phyloP scores from a whole-genome alignment of 768 basidiomycete species.

The Lanmaoa pseudosensibilis region DNA sequence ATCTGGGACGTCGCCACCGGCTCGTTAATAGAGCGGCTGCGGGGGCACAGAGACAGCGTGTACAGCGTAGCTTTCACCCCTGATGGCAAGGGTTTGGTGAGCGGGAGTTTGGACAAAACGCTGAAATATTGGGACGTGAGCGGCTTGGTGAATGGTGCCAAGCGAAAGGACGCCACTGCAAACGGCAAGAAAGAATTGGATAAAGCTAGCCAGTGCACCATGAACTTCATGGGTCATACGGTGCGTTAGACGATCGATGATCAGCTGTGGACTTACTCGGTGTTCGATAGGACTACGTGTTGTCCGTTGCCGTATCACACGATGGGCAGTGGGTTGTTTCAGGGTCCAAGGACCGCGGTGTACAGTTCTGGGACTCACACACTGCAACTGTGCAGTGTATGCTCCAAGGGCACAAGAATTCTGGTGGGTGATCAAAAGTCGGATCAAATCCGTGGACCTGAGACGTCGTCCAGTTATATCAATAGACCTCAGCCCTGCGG shows the following conservation, averaged over 20 bases:
- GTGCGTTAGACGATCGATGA: conserved; percentile 36
- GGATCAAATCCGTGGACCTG: conserved; percentile 5
- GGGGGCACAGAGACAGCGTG: conserved; percentile 82
- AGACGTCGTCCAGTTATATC: conserved; percentile 53
- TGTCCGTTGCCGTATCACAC: conserved; percentile 78
- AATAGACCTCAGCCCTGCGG: conserved; percentile 64
- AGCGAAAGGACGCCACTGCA: conserved; percentile 36
- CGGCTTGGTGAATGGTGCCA: conserved; percentile 31
- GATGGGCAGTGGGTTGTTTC: conserved; percentile 96
- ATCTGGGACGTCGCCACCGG: conserved; percentile 78
- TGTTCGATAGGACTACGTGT: conserved; percentile 59
- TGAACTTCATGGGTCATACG: conserved; percentile 90
- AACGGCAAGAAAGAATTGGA: conserved; percentile 52
- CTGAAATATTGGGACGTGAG: conserved; percentile 83
- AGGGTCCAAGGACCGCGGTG: conserved; percentile 93
- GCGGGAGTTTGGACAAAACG: conserved; percentile 88
- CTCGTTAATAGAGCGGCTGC: conserved; percentile 64
- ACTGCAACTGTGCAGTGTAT: conserved; percentile 84
- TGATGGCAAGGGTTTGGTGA: conserved; percentile 84
- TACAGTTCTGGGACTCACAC: conserved; percentile 90
- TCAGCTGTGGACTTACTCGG: background rate
- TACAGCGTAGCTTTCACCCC: conserved; percentile 92
- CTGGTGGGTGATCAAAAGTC: conserved; percentile 43
- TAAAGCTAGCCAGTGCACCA: conserved; percentile 59
- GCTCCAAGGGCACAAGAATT: conserved; percentile 78